Conservation (phyloP, 768 basidiomycete genomes). For the Mrakia frigida region DNA sequence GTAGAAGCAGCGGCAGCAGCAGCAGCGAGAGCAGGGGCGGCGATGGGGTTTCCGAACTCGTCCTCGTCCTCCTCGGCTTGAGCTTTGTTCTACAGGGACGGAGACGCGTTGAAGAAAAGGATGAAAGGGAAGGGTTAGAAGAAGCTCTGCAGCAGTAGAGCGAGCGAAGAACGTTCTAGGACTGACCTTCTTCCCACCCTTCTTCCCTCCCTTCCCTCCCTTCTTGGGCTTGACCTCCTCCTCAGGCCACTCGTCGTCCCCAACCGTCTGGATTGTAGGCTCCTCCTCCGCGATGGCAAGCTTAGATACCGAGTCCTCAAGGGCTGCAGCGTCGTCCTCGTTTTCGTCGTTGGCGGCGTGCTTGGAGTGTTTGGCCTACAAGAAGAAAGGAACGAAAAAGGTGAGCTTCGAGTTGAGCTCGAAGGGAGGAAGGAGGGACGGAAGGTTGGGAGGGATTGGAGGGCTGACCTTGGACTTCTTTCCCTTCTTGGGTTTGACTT, state of each 20-base stretch:
- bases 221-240: constrained; percentile 53
- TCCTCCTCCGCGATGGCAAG: constrained; percentile 40
- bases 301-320: constrained; percentile 42
- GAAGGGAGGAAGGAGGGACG: constrained; percentile 29
- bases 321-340: constrained; percentile 9
- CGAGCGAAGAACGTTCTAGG: constrained; percentile 38
- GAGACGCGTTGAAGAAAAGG: background rate
- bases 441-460: constrained; percentile 26
- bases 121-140: background rate
- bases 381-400: constrained; percentile 14
- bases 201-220: constrained; percentile 52
- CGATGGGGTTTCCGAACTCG: constrained; percentile 35
- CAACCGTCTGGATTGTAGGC: constrained; percentile 25
- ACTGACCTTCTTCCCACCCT: constrained; percentile 46
- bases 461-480: constrained; percentile 40
- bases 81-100: constrained; percentile 41
- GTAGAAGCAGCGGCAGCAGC: constrained; percentile 33
- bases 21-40: constrained; percentile 20
- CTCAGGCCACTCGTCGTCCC: constrained; percentile 31
- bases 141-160: background rate
- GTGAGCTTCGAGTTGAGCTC: constrained; percentile 30
- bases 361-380: constrained; percentile 26
- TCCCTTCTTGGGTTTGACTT: constrained; percentile 41
- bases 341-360: constrained; percentile 26
- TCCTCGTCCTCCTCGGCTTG: constrained; percentile 45